These are phyloP conservation scores for Chamaenerion angustifolium DNA, from an alignment of 345 rosid species.

Conservation along the genomic window DNA sequence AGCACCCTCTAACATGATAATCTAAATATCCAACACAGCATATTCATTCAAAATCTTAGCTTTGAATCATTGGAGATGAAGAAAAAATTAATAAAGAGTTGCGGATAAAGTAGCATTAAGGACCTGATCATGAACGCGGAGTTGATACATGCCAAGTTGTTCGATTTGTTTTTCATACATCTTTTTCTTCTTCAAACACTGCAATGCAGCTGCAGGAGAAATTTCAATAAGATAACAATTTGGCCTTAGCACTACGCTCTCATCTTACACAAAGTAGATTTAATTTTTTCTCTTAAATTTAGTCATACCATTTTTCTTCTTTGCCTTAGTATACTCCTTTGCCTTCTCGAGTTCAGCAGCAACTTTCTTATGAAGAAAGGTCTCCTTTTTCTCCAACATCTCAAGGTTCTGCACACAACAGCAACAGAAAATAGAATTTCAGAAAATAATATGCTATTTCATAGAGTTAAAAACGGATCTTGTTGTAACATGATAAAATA, in stretches of 20 bases:
- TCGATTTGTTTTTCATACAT: slow-evolving; percentile 33
- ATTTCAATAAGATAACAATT: not conserved
- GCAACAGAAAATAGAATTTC: not conserved
- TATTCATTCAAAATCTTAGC: not conserved
- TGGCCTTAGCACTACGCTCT: not conserved
- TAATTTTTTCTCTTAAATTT: not conserved
- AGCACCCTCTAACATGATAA: slow-evolving; percentile 37
- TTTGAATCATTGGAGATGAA: not conserved
- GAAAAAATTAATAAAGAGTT: too few species aligned
- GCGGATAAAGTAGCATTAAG: not conserved
- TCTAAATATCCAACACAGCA: slow-evolving; percentile 11
- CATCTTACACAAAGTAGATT: not conserved
- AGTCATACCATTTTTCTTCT: slow-evolving; percentile 27
- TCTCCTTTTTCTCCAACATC: slow-evolving; percentile 37
- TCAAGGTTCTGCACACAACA: slow-evolving; percentile 8
- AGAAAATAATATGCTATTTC: not conserved
- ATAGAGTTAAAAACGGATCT: not conserved
- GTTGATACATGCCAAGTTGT: slow-evolving; percentile 29
- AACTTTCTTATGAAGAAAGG: slow-evolving; percentile 22
- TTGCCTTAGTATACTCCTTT: slow-evolving; percentile 20
- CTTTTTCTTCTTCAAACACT: slow-evolving; percentile 33
- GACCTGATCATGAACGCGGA: slow-evolving; percentile 37
- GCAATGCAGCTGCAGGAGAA: slow-evolving; percentile 26
- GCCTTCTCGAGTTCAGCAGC: slow-evolving; percentile 30
- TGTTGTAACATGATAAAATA: not conserved